Base-by-base conservation (phyloP, 2,329 filamentous ascomycete species). In the Trichoderma atrobrunneum region DNA sequence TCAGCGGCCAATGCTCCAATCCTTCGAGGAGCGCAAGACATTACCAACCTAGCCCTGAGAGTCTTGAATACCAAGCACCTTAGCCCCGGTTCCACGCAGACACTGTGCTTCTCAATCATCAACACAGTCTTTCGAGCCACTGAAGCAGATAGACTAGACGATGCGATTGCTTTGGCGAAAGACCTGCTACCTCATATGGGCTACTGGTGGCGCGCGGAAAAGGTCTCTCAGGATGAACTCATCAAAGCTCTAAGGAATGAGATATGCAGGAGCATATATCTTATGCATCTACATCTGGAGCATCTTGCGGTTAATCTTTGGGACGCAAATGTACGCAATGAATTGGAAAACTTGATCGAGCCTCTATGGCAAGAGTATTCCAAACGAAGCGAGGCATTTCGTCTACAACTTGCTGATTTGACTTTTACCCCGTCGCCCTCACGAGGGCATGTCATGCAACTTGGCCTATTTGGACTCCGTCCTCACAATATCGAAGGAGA, bases 351-450 rank as follows among this genome's bases (percentile, higher is more conserved):
- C n/a, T 81, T 98, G 2, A 79, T 90, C 39, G 91, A 94, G 59
- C 85, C 87, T 5, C 82, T 99, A n/a, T 92, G 91, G 84, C 83
- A 83, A 10, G 95, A 98, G 77, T 98, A 98, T 80, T 86, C 89
- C 5, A 90, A 86, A 74, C 88, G 94, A 73, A 85, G 89, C 43
- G 90, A 92, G 62, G 89, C 89, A 72, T 90, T 93, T 62, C 88
- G 91, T 48, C 85, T 98, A 12, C 92, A 94, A 74, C 82, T 97
- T n/a, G 90, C 93, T 73, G 93, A 98, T 76, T 79, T 98, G 30
- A 83, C 86, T 0, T 92, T 93, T 74, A 78, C 86, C 60, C 75
- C 84, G 75, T 79, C 85, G 77, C 76, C 79, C 77, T 77, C 84
- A 78, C 78, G 85, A 74, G 72, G 76, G 68, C 81, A 84, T 76